phyloP scores from a whole-genome alignment of 2,329 filamentous ascomycete species.

The Pseudodiploospora longispora region DNA sequence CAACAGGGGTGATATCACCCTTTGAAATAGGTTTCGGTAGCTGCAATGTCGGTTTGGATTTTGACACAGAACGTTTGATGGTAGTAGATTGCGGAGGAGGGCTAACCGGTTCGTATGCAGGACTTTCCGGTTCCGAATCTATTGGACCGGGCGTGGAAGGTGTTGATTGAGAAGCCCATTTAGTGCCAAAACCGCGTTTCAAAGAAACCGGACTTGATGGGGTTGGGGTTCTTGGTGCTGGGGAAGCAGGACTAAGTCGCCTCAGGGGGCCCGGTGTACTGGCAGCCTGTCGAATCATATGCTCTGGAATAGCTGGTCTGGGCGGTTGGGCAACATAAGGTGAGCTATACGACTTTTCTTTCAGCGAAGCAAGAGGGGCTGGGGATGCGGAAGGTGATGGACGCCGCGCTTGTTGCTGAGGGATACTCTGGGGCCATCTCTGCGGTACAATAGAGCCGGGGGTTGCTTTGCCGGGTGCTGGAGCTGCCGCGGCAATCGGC shows the following conservation, averaged over 20 bases:
- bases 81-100: conserved; percentile 36
- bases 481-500: conserved; percentile 22
- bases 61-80: conserved; percentile 21
- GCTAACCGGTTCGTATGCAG: conserved; percentile 51
- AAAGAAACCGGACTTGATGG: conserved; percentile 20
- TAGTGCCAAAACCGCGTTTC: conserved; percentile 40
- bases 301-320: conserved; percentile 31
- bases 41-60: conserved; percentile 20
- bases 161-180: conserved; percentile 50
- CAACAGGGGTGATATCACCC: conserved; percentile 12
- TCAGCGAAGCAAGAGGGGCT: conserved; percentile 16
- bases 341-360: conserved; percentile 20
- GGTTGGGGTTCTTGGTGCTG: conserved; percentile 27
- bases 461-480: not conserved
- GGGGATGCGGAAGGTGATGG: conserved; percentile 17
- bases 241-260: conserved; percentile 21
- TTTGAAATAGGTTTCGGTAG: conserved; percentile 19
- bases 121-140: conserved; percentile 36
- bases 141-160: conserved; percentile 46
- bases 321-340: conserved; percentile 25
- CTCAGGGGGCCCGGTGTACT: conserved; percentile 24
- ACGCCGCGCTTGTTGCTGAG: conserved; percentile 18
- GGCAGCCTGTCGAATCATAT: conserved; percentile 32
- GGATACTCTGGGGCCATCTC: conserved; percentile 24
- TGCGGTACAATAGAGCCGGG: conserved; percentile 14